Percentiles rank a stretch among this genome's conserved stretches.
Conservation (phyloP, 352 stramenopile species). For the Globisporangium paddicum region DNA sequence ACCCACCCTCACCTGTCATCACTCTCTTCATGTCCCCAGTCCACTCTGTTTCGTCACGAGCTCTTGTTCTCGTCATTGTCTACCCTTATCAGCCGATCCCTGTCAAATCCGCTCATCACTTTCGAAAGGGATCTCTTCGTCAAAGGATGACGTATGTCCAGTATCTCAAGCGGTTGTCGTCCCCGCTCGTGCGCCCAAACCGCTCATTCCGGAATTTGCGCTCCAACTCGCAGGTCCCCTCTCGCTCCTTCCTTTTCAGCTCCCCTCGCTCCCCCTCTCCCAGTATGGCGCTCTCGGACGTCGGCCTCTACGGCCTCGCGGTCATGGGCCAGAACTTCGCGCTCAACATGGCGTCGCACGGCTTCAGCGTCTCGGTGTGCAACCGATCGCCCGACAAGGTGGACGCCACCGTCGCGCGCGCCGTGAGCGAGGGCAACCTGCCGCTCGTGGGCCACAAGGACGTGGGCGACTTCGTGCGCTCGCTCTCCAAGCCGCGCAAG, state of each 20-base stretch:
- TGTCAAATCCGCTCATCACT: slow-evolving; percentile 7
- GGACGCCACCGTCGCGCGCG: slow-evolving; percentile 92
- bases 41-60: not conserved
- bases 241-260: too few relatives aligned
- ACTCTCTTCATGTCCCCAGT: not conserved
- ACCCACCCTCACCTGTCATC: not conserved
- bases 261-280: slow-evolving; percentile 2
- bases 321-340: slow-evolving; percentile 99
- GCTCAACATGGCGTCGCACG: slow-evolving; percentile 98
- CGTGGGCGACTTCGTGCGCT: slow-evolving; percentile 90
- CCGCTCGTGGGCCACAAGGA: slow-evolving; percentile 92
- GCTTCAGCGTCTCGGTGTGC: slow-evolving; percentile 95
- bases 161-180: not conserved
- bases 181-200: not conserved
- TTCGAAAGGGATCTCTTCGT: slow-evolving; percentile 7
- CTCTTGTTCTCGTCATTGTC: slow-evolving; percentile 1
- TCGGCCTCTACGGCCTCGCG: slow-evolving; percentile 90
- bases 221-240: slow-evolving; percentile 11
- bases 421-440: slow-evolving; percentile 94
- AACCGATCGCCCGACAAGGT: slow-evolving; percentile 98
- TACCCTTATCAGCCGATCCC: not conserved
- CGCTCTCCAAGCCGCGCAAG: slow-evolving; percentile 94
- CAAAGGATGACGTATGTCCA: not conserved
- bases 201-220: slow-evolving; percentile 25
- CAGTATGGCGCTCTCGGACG: slow-evolving; percentile 60